phyloP scores from a whole-genome alignment of 2,329 filamentous ascomycete genomes.

The Ascochyta clinopodiicola region DNA sequence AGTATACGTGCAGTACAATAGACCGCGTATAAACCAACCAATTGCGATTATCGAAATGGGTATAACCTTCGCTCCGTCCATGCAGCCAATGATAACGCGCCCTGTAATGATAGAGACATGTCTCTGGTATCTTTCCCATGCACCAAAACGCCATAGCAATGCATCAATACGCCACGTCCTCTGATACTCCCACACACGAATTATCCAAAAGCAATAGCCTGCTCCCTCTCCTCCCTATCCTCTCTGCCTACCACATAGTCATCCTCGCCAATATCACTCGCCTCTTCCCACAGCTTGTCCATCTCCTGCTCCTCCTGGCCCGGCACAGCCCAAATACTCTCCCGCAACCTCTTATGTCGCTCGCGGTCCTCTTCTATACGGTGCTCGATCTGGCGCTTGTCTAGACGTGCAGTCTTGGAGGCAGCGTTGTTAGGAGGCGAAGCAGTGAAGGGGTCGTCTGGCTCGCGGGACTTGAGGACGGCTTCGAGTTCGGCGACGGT shows the following conservation, averaged over 20 bases:
- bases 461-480: slow-evolving; percentile 78
- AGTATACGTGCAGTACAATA: slow-evolving; percentile 29
- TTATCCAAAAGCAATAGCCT: slow-evolving; percentile 53
- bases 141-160: slow-evolving; percentile 36
- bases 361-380: slow-evolving; percentile 96
- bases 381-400: slow-evolving; percentile 92
- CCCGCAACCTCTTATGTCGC: slow-evolving; percentile 86
- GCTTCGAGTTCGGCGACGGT: slow-evolving; percentile 82
- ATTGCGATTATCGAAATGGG: neutral
- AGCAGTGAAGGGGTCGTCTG: slow-evolving; percentile 38
- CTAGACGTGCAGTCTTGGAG: slow-evolving; percentile 53
- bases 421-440: slow-evolving; percentile 6
- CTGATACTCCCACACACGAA: neutral
- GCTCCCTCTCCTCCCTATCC: slow-evolving; percentile 66
- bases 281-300: slow-evolving; percentile 83
- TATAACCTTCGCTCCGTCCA: neutral
- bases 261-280: slow-evolving; percentile 85
- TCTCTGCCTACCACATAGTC: slow-evolving; percentile 80
- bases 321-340: slow-evolving; percentile 91
- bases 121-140: slow-evolving; percentile 40
- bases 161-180: neutral
- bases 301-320: slow-evolving; percentile 70
- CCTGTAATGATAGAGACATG: neutral
- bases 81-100: neutral
- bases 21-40: slow-evolving; percentile 21